Percentiles rank a stretch among this genome's conserved stretches.
Conservation (phyloP, 148 eudicot species). For the Polygonum maritimum region DNA sequence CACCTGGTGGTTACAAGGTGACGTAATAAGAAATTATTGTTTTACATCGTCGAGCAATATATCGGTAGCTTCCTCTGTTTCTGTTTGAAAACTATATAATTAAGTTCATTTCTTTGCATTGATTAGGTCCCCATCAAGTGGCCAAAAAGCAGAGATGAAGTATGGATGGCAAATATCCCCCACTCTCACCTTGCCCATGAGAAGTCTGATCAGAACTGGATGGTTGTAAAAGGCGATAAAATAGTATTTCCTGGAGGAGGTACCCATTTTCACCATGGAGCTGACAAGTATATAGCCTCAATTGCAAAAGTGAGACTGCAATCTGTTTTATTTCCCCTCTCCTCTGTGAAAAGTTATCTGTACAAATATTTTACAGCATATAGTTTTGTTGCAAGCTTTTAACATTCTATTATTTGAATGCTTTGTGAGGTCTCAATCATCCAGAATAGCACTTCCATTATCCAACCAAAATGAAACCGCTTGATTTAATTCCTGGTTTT, state of each 20-base stretch:
- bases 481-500: not conserved
- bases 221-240: constrained; percentile 15
- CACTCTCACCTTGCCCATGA: constrained; percentile 17
- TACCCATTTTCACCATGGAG: constrained; percentile 18
- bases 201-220: constrained; percentile 18
- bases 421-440: not conserved
- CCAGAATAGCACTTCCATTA: not conserved
- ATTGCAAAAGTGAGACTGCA: constrained; percentile 11
- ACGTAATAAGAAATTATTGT: not conserved
- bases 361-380: not conserved
- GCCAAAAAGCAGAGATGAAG: constrained; percentile 18
- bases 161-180: constrained; percentile 17
- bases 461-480: not conserved
- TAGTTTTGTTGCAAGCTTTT: not conserved
- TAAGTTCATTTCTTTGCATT: not conserved
- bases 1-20: constrained; percentile 16
- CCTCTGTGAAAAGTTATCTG: not conserved
- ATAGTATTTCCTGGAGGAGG: constrained; percentile 18
- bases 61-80: not conserved
- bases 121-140: constrained; percentile 13
- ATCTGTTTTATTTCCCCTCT: not conserved
- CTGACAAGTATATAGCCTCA: constrained; percentile 16
- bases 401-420: not conserved
- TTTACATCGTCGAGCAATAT: not conserved
- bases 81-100: not conserved